phyloP scores from a whole-genome alignment of 2,329 filamentous ascomycete genomes.

The Microcyclospora pomicola region DNA sequence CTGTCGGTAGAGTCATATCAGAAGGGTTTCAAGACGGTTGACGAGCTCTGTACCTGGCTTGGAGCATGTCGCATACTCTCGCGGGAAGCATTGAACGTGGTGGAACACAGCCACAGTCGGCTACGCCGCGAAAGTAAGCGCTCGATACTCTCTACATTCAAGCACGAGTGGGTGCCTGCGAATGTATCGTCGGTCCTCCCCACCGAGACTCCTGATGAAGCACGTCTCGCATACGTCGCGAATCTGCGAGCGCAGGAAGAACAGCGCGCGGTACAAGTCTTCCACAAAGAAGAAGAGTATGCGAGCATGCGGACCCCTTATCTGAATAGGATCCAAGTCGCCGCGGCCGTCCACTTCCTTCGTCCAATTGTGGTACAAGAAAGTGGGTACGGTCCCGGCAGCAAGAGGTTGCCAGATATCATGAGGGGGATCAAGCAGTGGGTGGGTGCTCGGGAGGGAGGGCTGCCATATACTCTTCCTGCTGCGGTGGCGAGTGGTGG shows the following conservation, averaged over 20 bases:
- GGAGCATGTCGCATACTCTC: slow-evolving; percentile 46
- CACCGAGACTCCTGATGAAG: slow-evolving; percentile 3
- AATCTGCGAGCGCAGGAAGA: slow-evolving; percentile 34
- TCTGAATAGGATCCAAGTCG: slow-evolving; percentile 9
- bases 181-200: slow-evolving; percentile 24
- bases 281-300: slow-evolving; percentile 13
- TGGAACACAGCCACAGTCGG: slow-evolving; percentile 37
- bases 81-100: slow-evolving; percentile 21
- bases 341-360: slow-evolving; percentile 12
- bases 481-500: slow-evolving; percentile 4
- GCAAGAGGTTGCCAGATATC: slow-evolving; percentile 14
- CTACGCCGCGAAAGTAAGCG: slow-evolving; percentile 42
- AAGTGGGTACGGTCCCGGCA: slow-evolving; percentile 4
- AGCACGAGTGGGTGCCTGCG: slow-evolving; percentile 48
- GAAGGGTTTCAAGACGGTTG: slow-evolving; percentile 39
- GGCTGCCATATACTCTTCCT: background rate
- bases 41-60: slow-evolving; percentile 50
- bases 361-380: slow-evolving; percentile 8
- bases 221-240: slow-evolving; percentile 3
- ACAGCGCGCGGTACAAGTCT: slow-evolving; percentile 36
- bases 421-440: slow-evolving; percentile 17
- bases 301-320: slow-evolving; percentile 7
- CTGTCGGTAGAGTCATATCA: slow-evolving; percentile 35
- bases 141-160: slow-evolving; percentile 45
- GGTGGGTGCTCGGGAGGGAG: slow-evolving; percentile 7